phyloP scores from a whole-genome alignment of 805 yeast species.

The Candida maesae region DNA sequence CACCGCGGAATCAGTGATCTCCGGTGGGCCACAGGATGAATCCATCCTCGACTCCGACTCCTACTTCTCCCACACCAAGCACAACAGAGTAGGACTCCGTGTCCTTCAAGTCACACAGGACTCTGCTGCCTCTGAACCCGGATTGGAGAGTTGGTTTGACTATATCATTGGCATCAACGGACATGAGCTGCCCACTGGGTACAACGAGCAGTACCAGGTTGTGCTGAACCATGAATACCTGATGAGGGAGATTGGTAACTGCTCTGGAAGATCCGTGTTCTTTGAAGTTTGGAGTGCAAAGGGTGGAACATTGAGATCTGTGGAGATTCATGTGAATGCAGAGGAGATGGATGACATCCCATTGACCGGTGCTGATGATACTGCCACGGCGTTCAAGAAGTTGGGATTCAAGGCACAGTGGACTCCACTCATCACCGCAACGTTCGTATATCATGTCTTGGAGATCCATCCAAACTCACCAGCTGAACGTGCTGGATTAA shows the following conservation, averaged over 20 bases:
- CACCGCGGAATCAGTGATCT: constrained; percentile 28
- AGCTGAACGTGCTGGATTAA: constrained; percentile 75
- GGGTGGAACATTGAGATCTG: constrained; percentile 59
- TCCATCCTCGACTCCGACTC: constrained; percentile 24
- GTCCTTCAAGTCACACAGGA: constrained; percentile 45
- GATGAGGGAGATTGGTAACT: constrained; percentile 39
- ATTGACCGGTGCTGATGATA: constrained; percentile 16
- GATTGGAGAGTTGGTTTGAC: constrained; percentile 85
- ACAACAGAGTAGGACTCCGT: constrained; percentile 48
- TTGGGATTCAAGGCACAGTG: constrained; percentile 73
- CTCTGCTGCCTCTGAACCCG: constrained; percentile 47
- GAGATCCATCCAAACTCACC: constrained; percentile 73
- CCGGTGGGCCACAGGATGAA: constrained; percentile 26
- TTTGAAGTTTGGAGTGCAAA: constrained; percentile 83
- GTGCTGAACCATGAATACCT: constrained; percentile 43
- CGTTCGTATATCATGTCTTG: constrained; percentile 84
- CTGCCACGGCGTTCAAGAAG: constrained; percentile 39
- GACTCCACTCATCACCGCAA: constrained; percentile 69
- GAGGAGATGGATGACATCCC: constrained; percentile 30
- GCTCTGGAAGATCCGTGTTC: constrained; percentile 38
- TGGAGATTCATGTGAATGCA: constrained; percentile 32
- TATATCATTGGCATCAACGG: constrained; percentile 79
- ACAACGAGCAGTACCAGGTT: constrained; percentile 31
- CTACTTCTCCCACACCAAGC: constrained; percentile 28
- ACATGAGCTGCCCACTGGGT: constrained; percentile 45